Conservation (phyloP, 805 yeast genomes). For the Metschnikowia corniflorae region DNA sequence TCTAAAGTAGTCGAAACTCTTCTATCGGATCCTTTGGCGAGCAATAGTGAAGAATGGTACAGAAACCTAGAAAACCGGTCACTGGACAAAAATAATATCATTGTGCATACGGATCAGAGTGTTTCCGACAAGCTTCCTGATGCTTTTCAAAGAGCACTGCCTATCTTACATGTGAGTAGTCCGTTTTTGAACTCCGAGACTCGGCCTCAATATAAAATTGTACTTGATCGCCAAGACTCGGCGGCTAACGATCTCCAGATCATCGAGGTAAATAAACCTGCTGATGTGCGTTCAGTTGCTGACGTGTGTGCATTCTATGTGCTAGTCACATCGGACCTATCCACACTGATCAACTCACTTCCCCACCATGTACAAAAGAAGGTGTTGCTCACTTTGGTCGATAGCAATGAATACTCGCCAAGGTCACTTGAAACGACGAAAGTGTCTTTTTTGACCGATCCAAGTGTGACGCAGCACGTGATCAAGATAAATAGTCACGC, state of each 20-base stretch:
- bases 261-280: constrained; percentile 21
- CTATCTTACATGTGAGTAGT: constrained; percentile 20
- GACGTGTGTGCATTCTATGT: constrained; percentile 23
- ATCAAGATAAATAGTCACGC: constrained; percentile 31
- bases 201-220: constrained; percentile 22
- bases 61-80: constrained; percentile 22
- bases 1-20: constrained; percentile 35
- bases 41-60: constrained; percentile 31
- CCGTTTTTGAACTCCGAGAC: constrained; percentile 29
- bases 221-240: constrained; percentile 9
- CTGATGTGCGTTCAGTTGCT: constrained; percentile 11
- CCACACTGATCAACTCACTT: constrained; percentile 12
- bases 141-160: constrained; percentile 9
- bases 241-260: constrained; percentile 19
- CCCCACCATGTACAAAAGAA: constrained; percentile 20
- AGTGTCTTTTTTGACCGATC: constrained; percentile 17
- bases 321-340: constrained; percentile 21
- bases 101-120: constrained; percentile 13
- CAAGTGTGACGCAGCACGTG: constrained; percentile 21
- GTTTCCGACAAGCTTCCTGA: constrained; percentile 5
- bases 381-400: constrained; percentile 34
- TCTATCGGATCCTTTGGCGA: constrained; percentile 41
- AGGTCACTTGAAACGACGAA: constrained; percentile 29
- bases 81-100: constrained; percentile 18
- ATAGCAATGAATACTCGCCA: constrained; percentile 38